Percentiles rank a stretch among this genome's conserved stretches.
phyloP scores from a whole-genome alignment of 768 basidiomycete genomes.

The Cystofilobasidium macerans region DNA sequence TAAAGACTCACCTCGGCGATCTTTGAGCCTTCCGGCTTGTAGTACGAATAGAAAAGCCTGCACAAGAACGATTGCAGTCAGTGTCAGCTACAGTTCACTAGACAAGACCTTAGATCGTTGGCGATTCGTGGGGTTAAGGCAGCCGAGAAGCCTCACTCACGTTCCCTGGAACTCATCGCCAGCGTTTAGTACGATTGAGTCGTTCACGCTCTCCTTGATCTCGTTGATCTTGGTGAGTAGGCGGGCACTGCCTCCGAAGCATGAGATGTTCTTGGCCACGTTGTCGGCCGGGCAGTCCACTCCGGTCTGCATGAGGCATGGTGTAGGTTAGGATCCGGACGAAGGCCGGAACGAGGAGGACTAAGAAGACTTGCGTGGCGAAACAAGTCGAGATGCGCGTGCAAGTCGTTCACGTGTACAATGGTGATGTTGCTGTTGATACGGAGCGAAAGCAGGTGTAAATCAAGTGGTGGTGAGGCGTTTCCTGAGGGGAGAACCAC shows the following conservation, averaged over 20 bases:
- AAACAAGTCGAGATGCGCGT: slow-evolving; percentile 19
- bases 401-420: slow-evolving; percentile 40
- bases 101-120: too few species aligned
- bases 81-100: too few species aligned
- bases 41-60: slow-evolving; percentile 44
- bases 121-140: too few species aligned
- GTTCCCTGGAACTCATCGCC: slow-evolving; percentile 45
- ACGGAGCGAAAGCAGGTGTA: background rate
- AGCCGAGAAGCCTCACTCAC: slow-evolving; percentile 22
- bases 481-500: slow-evolving; percentile 20
- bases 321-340: too few species aligned
- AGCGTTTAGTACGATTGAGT: slow-evolving; percentile 43
- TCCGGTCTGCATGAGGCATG: too few species aligned
- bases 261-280: slow-evolving; percentile 39
- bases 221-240: slow-evolving; percentile 40
- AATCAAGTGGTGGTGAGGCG: slow-evolving; percentile 17
- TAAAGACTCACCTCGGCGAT: too few species aligned
- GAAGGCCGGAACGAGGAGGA: slow-evolving; percentile 41
- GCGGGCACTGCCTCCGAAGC: slow-evolving; percentile 12
- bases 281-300: slow-evolving; percentile 14
- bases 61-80: slow-evolving; percentile 27
- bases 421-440: slow-evolving; percentile 33
- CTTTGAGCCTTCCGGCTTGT: slow-evolving; percentile 42
- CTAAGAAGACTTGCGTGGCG: background rate
- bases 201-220: slow-evolving; percentile 37